A percentile compares a stretch with the other conserved stretches of the same genome.
These are phyloP conservation scores for Thozetella sp. DNA, from an alignment of 495 filamentous ascomycete species.

Conservation along the genomic window DNA sequence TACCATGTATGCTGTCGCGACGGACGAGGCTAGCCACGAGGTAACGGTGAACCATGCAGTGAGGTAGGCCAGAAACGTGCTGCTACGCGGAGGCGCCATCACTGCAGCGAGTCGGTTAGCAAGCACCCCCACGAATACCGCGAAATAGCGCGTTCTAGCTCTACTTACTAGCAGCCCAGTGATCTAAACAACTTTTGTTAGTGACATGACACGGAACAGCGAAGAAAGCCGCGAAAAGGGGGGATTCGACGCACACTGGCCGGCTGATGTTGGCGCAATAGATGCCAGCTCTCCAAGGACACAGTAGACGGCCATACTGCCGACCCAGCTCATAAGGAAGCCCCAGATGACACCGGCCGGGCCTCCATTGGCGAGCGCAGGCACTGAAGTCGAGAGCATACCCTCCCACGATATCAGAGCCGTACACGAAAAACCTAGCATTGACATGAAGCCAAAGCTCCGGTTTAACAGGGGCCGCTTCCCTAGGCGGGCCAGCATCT, in stretches of 20 bases:
- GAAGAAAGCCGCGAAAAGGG: too few relatives aligned
- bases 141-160: too few relatives aligned
- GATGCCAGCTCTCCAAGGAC: constrained; percentile 51
- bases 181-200: too few relatives aligned
- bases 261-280: constrained; percentile 34
- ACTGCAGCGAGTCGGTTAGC: too few relatives aligned
- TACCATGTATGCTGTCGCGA: constrained; percentile 27
- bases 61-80: constrained; percentile 3
- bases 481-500: too few relatives aligned
- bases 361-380: too few relatives aligned
- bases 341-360: constrained; percentile 54
- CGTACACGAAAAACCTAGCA: constrained; percentile 46
- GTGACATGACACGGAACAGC: too few relatives aligned
- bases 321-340: constrained; percentile 52
- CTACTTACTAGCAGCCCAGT: constrained; percentile 5
- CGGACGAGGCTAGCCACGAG: constrained; percentile 5
- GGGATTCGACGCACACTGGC: constrained; percentile 23
- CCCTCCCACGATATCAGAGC: constrained; percentile 49
- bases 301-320: constrained; percentile 43
- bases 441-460: constrained; percentile 47
- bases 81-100: not conserved
- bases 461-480: constrained; percentile 25
- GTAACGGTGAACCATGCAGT: constrained; percentile 3
- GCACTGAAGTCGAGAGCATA: too few relatives aligned
- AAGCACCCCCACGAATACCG: too few relatives aligned